phyloP scores from a whole-genome alignment of 2,329 filamentous ascomycete genomes.

The Talaromyces rugulosus region DNA sequence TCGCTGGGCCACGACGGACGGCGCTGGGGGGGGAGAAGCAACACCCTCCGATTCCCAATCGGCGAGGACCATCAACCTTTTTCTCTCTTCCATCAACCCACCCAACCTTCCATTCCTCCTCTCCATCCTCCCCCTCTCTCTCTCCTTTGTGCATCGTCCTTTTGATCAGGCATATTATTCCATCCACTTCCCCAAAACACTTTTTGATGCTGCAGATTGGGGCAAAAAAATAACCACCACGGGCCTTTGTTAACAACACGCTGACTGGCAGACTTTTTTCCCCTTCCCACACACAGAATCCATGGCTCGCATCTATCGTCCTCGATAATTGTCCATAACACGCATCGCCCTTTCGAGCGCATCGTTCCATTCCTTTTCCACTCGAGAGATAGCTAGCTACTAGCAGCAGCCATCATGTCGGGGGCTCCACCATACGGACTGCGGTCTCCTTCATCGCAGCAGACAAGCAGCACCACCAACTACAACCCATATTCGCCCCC shows the following conservation, averaged over 20 bases:
- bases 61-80: not conserved
- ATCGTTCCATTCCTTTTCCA: not conserved
- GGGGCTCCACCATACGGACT: conserved; percentile 42
- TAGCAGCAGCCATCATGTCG: conserved; percentile 32
- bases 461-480: conserved; percentile 15
- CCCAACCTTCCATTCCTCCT: not conserved
- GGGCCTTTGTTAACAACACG: not conserved
- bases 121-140: not conserved
- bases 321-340: conserved; percentile 4
- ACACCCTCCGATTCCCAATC: not conserved
- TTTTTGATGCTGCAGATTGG: no score
- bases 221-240: not conserved
- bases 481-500: conserved; percentile 41
- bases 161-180: not conserved
- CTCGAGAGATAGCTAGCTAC: conserved; percentile 1
- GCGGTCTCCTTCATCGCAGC: conserved; percentile 43
- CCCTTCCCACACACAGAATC: not conserved
- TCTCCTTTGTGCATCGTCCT: not conserved
- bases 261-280: not conserved
- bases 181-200: not conserved
- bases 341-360: not conserved
- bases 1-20: conserved; percentile 5
- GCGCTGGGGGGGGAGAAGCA: not conserved
- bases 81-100: not conserved
- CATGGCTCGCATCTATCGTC: conserved; percentile 12